A percentile compares a stretch with the other conserved stretches of the same genome.
phyloP scores from a whole-genome alignment of 2,329 filamentous ascomycete genomes.

The Lomentospora prolificans region DNA sequence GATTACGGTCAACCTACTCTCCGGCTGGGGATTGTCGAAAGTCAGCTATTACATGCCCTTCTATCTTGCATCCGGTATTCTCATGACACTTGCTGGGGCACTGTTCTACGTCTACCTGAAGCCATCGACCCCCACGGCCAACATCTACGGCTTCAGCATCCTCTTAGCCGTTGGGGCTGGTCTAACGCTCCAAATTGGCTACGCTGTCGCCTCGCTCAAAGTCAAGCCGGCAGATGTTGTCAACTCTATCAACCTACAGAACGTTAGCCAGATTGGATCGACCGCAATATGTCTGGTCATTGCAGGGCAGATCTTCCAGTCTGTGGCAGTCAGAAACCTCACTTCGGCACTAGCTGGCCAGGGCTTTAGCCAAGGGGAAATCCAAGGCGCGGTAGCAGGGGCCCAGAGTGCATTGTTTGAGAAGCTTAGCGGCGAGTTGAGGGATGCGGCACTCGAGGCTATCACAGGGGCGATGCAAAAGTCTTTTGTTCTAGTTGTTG shows the following conservation, averaged over 20 bases:
- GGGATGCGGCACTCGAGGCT: too few relatives aligned
- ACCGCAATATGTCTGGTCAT: too few relatives aligned
- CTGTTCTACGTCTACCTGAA: constrained; percentile 10
- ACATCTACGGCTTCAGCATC: constrained; percentile 14
- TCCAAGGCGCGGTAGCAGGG: too few relatives aligned
- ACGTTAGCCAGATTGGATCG: too few relatives aligned
- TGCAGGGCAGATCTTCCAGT: too few relatives aligned
- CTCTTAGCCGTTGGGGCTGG: constrained; percentile 9
- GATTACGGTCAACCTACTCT: constrained; percentile 11
- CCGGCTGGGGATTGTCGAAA: constrained; percentile 12
- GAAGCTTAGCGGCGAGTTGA: too few relatives aligned
- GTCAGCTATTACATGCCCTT: constrained; percentile 12
- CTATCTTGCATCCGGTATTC: constrained; percentile 9
- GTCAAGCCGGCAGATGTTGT: constrained; percentile 11
- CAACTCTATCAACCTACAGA: constrained; percentile 14
- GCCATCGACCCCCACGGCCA: constrained; percentile 10
- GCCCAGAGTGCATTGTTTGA: too few relatives aligned
- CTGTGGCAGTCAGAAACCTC: too few relatives aligned
- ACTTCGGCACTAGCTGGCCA: too few relatives aligned
- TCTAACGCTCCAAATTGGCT: constrained; percentile 18
- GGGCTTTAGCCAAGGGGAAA: too few relatives aligned
- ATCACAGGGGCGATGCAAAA: too few relatives aligned
- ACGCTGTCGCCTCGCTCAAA: constrained; percentile 17
- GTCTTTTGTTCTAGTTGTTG: too few relatives aligned
- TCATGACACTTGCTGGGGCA: constrained; percentile 9